These are phyloP conservation scores for Kalaharituber pfeilii DNA, from an alignment of 2,329 filamentous ascomycete species.

Conservation along the genomic window DNA sequence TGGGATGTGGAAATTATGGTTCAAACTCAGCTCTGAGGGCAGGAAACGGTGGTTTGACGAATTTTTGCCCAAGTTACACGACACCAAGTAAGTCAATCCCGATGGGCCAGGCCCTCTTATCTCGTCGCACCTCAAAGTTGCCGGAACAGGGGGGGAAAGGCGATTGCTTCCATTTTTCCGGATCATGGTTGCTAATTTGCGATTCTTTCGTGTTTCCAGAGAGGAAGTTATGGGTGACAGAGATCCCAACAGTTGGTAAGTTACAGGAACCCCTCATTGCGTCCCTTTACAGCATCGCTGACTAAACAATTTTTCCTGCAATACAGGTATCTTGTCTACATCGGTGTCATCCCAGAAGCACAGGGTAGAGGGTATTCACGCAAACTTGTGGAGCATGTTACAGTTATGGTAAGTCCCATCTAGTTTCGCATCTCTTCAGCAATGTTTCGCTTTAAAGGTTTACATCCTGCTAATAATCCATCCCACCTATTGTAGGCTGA, in stretches of 20 bases:
- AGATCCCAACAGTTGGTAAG: slow-evolving; percentile 19
- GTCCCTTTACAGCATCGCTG: not conserved
- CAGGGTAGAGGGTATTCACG: slow-evolving; percentile 56
- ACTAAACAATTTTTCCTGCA: slow-evolving; percentile 1
- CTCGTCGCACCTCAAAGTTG: not conserved
- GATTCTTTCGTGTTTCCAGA: slow-evolving; percentile 8
- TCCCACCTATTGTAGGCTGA: slow-evolving; percentile 39
- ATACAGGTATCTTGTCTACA: slow-evolving; percentile 57
- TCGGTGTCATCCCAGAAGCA: slow-evolving; percentile 55
- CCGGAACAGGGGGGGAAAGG: not conserved
- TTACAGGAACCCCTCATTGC: slow-evolving; percentile 4
- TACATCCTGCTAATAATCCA: slow-evolving; percentile 2
- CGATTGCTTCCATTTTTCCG: not conserved
- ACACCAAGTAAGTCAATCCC: slow-evolving; percentile 40
- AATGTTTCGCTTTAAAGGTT: not conserved
- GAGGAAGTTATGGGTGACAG: slow-evolving; percentile 15
- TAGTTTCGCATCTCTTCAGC: not conserved
- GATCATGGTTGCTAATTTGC: not conserved
- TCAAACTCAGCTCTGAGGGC: slow-evolving; percentile 54
- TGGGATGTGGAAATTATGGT: slow-evolving; percentile 62
- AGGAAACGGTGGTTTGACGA: slow-evolving; percentile 58
- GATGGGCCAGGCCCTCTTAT: not conserved
- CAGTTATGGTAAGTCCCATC: slow-evolving; percentile 36
- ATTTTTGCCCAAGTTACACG: slow-evolving; percentile 55
- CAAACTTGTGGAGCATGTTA: slow-evolving; percentile 54